These are phyloP conservation scores for Excoecaria cochinchinensis DNA, from an alignment of 345 rosid species.

Conservation along the genomic window DNA sequence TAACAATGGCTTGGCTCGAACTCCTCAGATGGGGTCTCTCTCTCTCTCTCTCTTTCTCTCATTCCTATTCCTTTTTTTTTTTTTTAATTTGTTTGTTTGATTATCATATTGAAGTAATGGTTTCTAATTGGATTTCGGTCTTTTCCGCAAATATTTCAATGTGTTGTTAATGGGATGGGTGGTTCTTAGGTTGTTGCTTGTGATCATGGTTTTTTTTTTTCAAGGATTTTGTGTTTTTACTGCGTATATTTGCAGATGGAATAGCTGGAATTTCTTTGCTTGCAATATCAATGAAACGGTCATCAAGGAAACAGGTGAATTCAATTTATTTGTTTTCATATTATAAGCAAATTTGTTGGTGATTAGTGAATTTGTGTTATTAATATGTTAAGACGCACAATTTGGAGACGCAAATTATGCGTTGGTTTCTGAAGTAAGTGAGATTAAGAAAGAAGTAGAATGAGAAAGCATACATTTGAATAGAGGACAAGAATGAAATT, in stretches of 20 bases:
- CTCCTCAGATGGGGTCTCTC: conserved; percentile 95
- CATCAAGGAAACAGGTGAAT: conserved; percentile 81
- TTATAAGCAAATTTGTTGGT: not conserved
- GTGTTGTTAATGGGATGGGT: not conserved
- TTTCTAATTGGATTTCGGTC: not conserved
- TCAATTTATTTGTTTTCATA: not conserved
- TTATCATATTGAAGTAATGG: not conserved
- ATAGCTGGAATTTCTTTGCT: conserved; percentile 98
- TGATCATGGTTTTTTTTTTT: conserved; percentile 1
- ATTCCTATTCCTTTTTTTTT: not conserved
- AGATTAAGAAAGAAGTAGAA: not conserved
- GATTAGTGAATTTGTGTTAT: not conserved
- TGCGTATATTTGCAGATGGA: conserved; percentile 68
- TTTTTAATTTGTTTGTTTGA: not conserved
- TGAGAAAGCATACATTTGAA: not conserved
- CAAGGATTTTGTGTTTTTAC: not conserved
- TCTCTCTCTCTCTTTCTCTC: conserved; percentile 20
- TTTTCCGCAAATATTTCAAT: not conserved
- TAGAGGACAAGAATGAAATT: not conserved
- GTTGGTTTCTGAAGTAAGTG: not conserved
- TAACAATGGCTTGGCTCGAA: conserved; percentile 73
- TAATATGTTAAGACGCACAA: too few species aligned
- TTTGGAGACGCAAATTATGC: too few species aligned
- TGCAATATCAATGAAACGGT: conserved; percentile 79
- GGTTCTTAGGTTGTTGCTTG: not conserved